phyloP scores from a whole-genome alignment of 2,329 filamentous ascomycete species.

The Colletotrichum phormii region DNA sequence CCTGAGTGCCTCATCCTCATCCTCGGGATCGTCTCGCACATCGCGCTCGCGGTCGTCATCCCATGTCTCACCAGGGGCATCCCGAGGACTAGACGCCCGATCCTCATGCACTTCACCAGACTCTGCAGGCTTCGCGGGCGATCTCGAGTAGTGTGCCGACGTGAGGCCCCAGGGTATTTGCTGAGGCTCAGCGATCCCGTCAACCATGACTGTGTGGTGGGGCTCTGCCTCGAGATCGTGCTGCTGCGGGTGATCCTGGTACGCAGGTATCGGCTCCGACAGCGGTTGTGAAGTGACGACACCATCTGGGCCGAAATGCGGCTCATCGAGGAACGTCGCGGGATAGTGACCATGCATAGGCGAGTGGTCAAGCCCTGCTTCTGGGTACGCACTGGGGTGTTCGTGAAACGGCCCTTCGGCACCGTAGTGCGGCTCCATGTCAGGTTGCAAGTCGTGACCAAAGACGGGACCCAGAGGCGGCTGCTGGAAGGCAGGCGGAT shows the following conservation, averaged over 20 bases:
- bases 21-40: background rate
- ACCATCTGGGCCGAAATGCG: conserved; percentile 11
- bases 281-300: conserved; percentile 2
- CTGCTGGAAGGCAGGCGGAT: conserved; percentile 24
- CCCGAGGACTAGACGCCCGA: background rate
- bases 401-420: conserved; percentile 9
- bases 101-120: background rate
- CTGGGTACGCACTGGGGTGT: conserved; percentile 19
- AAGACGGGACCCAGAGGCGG: conserved; percentile 15
- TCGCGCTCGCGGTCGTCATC: conserved; percentile 1
- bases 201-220: conserved; percentile 19
- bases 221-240: background rate
- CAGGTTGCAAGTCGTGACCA: conserved; percentile 3
- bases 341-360: conserved; percentile 19
- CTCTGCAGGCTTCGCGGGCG: background rate
- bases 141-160: conserved; percentile 6
- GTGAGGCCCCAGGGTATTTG: conserved; percentile 32
- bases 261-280: conserved; percentile 2
- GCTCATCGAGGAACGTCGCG: conserved; percentile 18
- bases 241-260: conserved; percentile 13
- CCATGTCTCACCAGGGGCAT: conserved; percentile 10
- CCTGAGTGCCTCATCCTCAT: conserved; percentile 11
- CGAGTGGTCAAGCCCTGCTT: conserved; percentile 20
- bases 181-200: conserved; percentile 29
- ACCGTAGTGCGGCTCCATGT: conserved; percentile 16